Evolutionary conservation across 768 basidiomycete genomes (phyloP), one percentile per base, ranked within the genome.

Genomic region (Chalciporus chontae): DNA sequence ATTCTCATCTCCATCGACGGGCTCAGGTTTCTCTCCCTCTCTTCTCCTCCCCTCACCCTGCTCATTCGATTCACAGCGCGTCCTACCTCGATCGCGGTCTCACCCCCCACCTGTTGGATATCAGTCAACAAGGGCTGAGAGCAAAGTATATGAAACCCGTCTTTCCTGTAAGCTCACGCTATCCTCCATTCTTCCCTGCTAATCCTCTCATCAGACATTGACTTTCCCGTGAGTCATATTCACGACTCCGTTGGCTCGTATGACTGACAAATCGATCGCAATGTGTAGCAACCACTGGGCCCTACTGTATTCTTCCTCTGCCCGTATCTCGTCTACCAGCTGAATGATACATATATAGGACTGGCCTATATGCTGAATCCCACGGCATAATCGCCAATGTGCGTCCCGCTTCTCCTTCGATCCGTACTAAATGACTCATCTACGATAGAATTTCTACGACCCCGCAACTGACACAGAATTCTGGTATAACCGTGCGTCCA

Each of bases 331-430:
- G 21, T 8, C 8, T n/a, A 6, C 39, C 4, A 0, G 42, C 38
- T 50, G 8, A 55, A 15, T 10, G 27, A 41, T n/a, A 8, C n/a
- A 18, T 17, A 26, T 29, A 26, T 52, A 92, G 90, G 84, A 96
- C 93, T 13, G 94, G 94, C 3, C 76, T 95, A 3, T 80, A 91
- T 61, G 87, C 88, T 0, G 91, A 94, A 67, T 87, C 88, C 18
- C 91, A 95, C 65, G 93, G 93, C 11, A 92, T 96, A 40, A 79
- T 96, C 19, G 93, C 81, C 11, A 96, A 95, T 60, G 90, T 91
- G 60, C 19, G 79, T 63, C 3, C 17, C 23, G 15, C 10, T 7
- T 11, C 8, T 34, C 23, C 6, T 40, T 5, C 45, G 5, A 18
- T 42, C 23, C 34, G 23, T 37, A 27, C 11, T 48, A 10, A 40